Evolutionary conservation across 2,329 filamentous ascomycete genomes (phyloP), one percentile per base, ranked within the genome.

Genomic region (Davidsoniella australis): DNA sequence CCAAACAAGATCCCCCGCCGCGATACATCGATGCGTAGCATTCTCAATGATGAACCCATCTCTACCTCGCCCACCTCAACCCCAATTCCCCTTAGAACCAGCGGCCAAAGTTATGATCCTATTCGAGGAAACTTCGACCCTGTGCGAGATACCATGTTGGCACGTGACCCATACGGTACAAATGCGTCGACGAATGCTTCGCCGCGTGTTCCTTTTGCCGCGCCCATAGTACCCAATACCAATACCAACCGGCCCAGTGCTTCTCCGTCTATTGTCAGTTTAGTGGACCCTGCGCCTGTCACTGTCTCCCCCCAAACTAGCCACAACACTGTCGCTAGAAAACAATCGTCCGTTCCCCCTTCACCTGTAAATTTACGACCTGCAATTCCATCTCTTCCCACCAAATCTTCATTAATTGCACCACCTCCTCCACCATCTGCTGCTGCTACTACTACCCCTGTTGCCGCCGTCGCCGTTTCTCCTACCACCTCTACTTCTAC

Each of bases 261-360:
- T 38, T 95, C 89, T 4, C 88, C 89, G 1, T 89, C 89, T 2
- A 94, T 95, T 56, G 82, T 86, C 5, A 94, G 85, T 64, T 73
- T 95, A 51, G 85, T 95, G 46, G 86, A 94, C 56, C 82, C 70
- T 8, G 64, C 68, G 42, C 68, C 64, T 43, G 56, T 55, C 50
- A 61, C 63, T 20, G 62, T 63, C 20, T 68, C 65, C 3, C 68
- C 63, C 17, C 41, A 41, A 20, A 17, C 42, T 33, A 36, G 41
- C 16, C 29, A 47, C 36, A 29, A 41, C 18, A 20, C 14, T n/a
- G 17, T 29, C 29, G 33, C 41, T 38, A 41, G 24, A 36, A 41
- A 48, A 38, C 26, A 41, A 16, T 17, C 20, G 3, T 16, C 41
- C 1, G 18, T 8, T 26, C 40, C 26, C 16, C 44, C 37, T 16